phyloP scores from a whole-genome alignment of 2,329 filamentous ascomycete genomes.

The Macrophomina pseudophaseolina region DNA sequence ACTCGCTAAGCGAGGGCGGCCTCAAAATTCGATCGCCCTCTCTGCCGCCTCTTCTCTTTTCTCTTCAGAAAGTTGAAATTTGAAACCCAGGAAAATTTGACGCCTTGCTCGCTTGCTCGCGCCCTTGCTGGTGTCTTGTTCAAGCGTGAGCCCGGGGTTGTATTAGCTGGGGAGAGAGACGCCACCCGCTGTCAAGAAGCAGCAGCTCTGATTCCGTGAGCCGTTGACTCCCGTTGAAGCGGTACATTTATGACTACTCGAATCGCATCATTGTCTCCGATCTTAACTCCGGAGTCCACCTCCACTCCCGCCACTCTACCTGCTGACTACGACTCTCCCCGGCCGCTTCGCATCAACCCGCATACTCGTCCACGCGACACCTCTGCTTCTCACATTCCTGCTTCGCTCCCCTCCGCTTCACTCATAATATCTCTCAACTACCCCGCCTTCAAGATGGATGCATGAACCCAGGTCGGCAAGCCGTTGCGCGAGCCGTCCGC shows the following conservation, averaged over 20 bases:
- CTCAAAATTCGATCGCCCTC: slow-evolving; percentile 13
- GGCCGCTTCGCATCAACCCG: slow-evolving; percentile 5
- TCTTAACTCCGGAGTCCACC: slow-evolving; percentile 1
- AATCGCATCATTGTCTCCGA: background rate
- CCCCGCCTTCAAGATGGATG: slow-evolving; percentile 45
- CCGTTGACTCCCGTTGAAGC: slow-evolving; percentile 41
- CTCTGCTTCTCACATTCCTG: background rate
- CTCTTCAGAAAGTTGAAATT: slow-evolving; percentile 60
- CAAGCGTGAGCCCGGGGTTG: slow-evolving; percentile 55
- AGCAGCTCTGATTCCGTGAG: slow-evolving; percentile 33
- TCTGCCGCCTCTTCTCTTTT: slow-evolving; percentile 41
- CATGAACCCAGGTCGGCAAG: slow-evolving; percentile 37
- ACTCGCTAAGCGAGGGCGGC: slow-evolving; percentile 5
- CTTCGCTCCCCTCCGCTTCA: background rate
- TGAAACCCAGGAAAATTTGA: slow-evolving; percentile 48
- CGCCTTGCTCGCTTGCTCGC: slow-evolving; percentile 29
- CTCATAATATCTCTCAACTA: background rate
- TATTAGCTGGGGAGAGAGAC: slow-evolving; percentile 58
- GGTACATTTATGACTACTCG: slow-evolving; percentile 28
- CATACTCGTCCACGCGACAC: slow-evolving; percentile 16
- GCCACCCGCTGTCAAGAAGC: slow-evolving; percentile 42
- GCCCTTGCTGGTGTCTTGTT: slow-evolving; percentile 27
- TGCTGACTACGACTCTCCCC: slow-evolving; percentile 21
- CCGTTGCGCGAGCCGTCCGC: slow-evolving; percentile 36
- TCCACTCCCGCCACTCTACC: background rate